A percentile compares a stretch with the other conserved stretches of the same genome.
Conservation (phyloP, 192 early-diverging fungal genomes). For the Dissophora globulifera region DNA sequence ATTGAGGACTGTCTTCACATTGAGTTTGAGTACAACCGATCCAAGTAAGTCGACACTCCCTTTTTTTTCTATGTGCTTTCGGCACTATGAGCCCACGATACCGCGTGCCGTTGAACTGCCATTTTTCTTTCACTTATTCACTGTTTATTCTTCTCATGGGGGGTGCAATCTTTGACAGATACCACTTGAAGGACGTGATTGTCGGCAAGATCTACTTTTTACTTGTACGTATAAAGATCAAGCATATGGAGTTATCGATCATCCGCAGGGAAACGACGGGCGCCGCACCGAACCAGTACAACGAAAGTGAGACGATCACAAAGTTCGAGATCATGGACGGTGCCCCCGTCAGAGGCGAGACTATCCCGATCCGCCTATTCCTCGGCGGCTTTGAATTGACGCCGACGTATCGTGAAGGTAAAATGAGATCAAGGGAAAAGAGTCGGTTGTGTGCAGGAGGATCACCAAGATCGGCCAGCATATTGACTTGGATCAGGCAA, state of each 20-base stretch:
- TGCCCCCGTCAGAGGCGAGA: slow-evolving; percentile 93
- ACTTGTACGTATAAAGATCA: slow-evolving; percentile 99
- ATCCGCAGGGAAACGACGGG: slow-evolving; percentile 98
- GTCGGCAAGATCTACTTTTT: slow-evolving; percentile 99
- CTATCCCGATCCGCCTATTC: slow-evolving; percentile 98
- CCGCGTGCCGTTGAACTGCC: too few relatives aligned
- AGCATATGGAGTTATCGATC: slow-evolving; percentile 99
- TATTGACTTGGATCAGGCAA: too few relatives aligned
- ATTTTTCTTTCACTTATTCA: too few relatives aligned
- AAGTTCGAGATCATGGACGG: slow-evolving; percentile 99
- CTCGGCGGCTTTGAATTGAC: slow-evolving; percentile 97
- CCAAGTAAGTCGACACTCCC: slow-evolving; percentile 70
- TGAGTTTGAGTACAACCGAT: slow-evolving; percentile 99
- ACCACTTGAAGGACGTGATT: slow-evolving; percentile 98
- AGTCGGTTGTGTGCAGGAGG: too few relatives aligned
- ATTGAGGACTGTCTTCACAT: slow-evolving; percentile 99
- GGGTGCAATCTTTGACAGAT: slow-evolving; percentile 64
- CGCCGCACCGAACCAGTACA: slow-evolving; percentile 95
- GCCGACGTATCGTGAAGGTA: slow-evolving; percentile 91
- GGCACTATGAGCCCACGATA: too few relatives aligned
- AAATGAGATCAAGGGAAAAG: too few relatives aligned
- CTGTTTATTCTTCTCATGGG: too few relatives aligned
- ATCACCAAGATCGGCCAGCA: too few relatives aligned
- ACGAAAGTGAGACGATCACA: slow-evolving; percentile 98
- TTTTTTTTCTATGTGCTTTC: not conserved